These are phyloP conservation scores for Camellia sinensis DNA, from an alignment of 148 eudicot species.

Conservation along the genomic window DNA sequence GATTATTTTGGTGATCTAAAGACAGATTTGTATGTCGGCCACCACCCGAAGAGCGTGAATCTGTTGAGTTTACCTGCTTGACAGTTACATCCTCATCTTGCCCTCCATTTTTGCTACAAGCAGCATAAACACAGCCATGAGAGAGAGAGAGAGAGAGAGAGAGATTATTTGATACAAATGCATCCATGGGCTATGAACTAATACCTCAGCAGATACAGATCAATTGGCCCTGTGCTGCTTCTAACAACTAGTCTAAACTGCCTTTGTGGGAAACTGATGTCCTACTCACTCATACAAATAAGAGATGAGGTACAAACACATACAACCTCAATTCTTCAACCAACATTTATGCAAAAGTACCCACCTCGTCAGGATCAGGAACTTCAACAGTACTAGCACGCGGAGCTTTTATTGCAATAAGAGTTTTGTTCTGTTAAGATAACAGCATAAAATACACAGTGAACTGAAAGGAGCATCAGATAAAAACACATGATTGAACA, in stretches of 20 bases:
- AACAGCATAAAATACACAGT: not conserved
- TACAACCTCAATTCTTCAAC: not conserved
- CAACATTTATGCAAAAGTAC: conserved; percentile 14
- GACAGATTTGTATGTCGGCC: conserved; percentile 6
- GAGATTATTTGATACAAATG: not conserved
- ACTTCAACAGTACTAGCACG: conserved; percentile 43
- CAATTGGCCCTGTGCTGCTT: conserved; percentile 45
- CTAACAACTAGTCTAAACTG: conserved; percentile 36
- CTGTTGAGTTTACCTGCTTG: conserved; percentile 21
- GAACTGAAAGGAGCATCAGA: not conserved
- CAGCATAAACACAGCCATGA: conserved; percentile 3
- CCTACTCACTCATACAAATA: conserved; percentile 26
- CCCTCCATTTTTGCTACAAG: conserved; percentile 24
- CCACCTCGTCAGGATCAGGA: conserved; percentile 50
- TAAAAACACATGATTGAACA: not conserved
- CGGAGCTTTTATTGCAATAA: conserved; percentile 45
- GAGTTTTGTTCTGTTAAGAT: conserved; percentile 37
- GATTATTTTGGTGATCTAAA: conserved; percentile 11
- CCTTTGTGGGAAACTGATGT: conserved; percentile 17
- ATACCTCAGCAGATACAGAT: conserved; percentile 41
- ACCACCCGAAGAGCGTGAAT: conserved; percentile 12
- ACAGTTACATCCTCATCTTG: conserved; percentile 19
- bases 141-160: conserved; percentile 19
- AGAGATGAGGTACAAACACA: conserved; percentile 10
- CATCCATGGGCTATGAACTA: not conserved